Percentiles rank a stretch among this genome's conserved stretches.
Conservation (phyloP, 2,329 filamentous ascomycete species). For the Beauveria rudraprayagi region DNA sequence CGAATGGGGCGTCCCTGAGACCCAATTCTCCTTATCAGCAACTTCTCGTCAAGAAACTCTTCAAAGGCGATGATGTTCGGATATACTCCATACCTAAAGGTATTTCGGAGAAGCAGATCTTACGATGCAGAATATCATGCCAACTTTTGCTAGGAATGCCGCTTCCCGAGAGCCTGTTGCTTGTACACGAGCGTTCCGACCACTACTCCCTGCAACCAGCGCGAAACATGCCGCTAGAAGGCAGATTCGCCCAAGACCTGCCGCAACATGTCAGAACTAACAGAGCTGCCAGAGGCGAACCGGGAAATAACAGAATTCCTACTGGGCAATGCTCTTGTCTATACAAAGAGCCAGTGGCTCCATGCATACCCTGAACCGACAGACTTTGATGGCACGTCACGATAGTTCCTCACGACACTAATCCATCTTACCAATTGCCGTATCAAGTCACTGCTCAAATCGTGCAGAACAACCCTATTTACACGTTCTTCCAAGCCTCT, state of each 20-base stretch:
- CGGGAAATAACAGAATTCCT: conserved; percentile 12
- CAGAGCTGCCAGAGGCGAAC: conserved; percentile 11
- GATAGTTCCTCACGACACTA: not conserved
- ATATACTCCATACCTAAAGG: conserved; percentile 15
- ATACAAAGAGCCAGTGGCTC: conserved; percentile 13
- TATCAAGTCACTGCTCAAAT: too few species aligned
- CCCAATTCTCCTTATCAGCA: conserved; percentile 17
- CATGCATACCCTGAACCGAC: not conserved
- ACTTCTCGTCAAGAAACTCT: conserved; percentile 12
- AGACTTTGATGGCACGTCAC: not conserved
- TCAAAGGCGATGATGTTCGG: conserved; percentile 11
- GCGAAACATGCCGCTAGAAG: conserved; percentile 11
- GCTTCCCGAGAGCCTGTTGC: conserved; percentile 15
- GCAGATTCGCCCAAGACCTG: not conserved
- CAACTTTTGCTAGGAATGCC: conserved; percentile 12
- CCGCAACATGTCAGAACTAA: too few species aligned
- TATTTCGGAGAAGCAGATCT: not conserved
- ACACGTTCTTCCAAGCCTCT: not conserved
- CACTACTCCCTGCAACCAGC: conserved; percentile 18
- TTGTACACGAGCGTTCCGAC: conserved; percentile 18
- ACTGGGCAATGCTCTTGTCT: not conserved
- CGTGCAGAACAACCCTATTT: not conserved
- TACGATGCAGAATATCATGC: not conserved
- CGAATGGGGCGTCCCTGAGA: conserved; percentile 18
- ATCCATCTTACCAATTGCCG: too few species aligned